Evolutionary conservation across 2,329 filamentous ascomycete genomes (phyloP).

Genomic region (Coniochaeta hoffmannii): DNA sequence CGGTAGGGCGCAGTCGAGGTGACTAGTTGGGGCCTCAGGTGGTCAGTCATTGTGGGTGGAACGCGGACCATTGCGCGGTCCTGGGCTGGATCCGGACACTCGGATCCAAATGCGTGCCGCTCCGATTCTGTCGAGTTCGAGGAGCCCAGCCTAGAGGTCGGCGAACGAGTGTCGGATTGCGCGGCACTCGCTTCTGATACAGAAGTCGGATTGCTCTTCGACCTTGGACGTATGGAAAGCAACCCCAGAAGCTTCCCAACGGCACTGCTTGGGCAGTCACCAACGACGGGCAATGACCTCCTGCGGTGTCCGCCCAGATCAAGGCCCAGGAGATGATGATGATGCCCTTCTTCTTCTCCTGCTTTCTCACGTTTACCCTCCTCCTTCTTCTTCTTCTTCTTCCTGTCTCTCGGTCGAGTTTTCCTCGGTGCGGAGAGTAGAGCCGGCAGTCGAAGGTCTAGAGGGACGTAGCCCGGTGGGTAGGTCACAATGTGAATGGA

Average conservation of each 20-base stretch:
- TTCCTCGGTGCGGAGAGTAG: constrained; percentile 20
- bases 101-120: neutral
- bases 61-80: neutral
- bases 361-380: constrained; percentile 33
- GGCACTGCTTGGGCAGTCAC: constrained; percentile 21
- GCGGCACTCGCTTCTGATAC: neutral
- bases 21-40: constrained; percentile 16
- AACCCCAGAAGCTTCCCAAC: constrained; percentile 20
- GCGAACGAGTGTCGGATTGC: no score
- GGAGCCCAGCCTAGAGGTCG: neutral
- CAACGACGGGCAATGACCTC: constrained; percentile 22
- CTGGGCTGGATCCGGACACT: neutral
- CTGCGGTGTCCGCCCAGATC: constrained; percentile 14
- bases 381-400: constrained; percentile 21
- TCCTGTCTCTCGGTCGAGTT: constrained; percentile 32
- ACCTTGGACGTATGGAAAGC: constrained; percentile 14
- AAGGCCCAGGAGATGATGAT: neutral
- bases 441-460: constrained; percentile 26
- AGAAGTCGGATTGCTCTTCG: neutral
- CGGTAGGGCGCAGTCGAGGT: constrained; percentile 27
- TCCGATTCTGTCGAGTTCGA: neutral
- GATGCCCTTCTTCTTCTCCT: constrained; percentile 18
- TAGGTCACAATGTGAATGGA: constrained; percentile 48
- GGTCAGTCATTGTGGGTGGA: constrained; percentile 22
- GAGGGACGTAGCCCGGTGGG: constrained; percentile 31